A percentile compares a stretch with the other conserved stretches of the same genome.
Conservation (phyloP, 345 rosid genomes). For the Odontarrhena argentea region DNA sequence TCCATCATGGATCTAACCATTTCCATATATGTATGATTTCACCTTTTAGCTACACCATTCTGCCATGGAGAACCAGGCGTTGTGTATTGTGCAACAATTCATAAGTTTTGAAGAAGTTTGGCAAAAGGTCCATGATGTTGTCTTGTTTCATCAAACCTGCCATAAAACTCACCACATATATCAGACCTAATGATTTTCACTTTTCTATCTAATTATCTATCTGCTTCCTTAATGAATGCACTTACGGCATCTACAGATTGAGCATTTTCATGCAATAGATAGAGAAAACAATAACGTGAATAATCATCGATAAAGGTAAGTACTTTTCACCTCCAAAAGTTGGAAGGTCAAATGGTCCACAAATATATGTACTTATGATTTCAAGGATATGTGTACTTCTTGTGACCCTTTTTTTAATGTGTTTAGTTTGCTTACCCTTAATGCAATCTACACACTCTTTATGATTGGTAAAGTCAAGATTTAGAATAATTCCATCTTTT, state of each 20-base stretch:
- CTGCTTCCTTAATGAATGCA: not conserved
- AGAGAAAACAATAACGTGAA: conserved; percentile 21
- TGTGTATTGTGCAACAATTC: not conserved
- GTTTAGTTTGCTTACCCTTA: conserved; percentile 12
- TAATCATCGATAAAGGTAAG: not conserved
- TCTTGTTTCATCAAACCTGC: conserved; percentile 4
- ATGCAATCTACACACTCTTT: not conserved
- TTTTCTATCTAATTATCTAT: conserved; percentile 13
- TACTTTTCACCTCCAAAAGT: not conserved
- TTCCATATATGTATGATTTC: conserved; percentile 1
- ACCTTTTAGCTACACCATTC: conserved; percentile 15
- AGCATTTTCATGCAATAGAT: conserved; percentile 17
- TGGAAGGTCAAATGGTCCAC: conserved; percentile 7
- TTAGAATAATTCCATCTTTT: not conserved
- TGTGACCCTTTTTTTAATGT: not conserved
- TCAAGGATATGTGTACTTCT: not conserved
- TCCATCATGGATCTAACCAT: conserved; percentile 24
- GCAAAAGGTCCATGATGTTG: not conserved
- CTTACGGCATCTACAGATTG: not conserved
- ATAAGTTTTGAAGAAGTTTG: conserved; percentile 6
- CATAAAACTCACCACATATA: conserved; percentile 5
- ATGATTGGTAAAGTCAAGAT: not conserved
- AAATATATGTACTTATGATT: conserved; percentile 2
- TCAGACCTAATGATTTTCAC: conserved; percentile 17
- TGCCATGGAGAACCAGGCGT: conserved; percentile 14